Conservation (phyloP, 345 rosid species). For the Salix exigua region DNA sequence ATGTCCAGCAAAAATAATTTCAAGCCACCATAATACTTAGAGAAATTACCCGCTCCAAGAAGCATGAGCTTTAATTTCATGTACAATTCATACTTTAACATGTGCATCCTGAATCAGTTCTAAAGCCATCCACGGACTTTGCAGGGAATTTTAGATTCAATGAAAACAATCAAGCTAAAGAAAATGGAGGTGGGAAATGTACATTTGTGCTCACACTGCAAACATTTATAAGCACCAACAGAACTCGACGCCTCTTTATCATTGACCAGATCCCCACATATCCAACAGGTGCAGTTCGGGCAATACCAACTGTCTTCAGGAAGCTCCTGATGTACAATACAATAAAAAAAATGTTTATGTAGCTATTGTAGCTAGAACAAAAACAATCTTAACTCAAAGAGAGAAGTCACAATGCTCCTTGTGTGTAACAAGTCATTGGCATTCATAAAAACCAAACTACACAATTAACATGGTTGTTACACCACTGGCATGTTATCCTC, state of each 20-base stretch:
- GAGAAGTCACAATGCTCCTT: no score
- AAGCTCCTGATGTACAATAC: slow-evolving; percentile 55
- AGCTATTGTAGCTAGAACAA: slow-evolving; percentile 12
- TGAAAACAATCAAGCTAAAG: slow-evolving; percentile 13
- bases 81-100: slow-evolving; percentile 10
- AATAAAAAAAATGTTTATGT: background rate
- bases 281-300: slow-evolving; percentile 77
- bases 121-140: background rate
- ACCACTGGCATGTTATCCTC: background rate
- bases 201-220: slow-evolving; percentile 90
- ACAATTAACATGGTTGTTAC: no score
- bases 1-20: background rate
- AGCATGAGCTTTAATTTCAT: background rate
- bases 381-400: background rate
- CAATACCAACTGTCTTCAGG: slow-evolving; percentile 97
- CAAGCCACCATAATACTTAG: background rate
- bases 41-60: background rate
- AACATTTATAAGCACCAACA: slow-evolving; percentile 56
- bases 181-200: slow-evolving; percentile 14
- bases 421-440: no score
- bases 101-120: background rate
- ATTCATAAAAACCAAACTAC: no score
- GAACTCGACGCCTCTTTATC: slow-evolving; percentile 42
- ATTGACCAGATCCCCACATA: slow-evolving; percentile 64
- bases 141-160: background rate